These are phyloP conservation scores for Nicotiana attenuata DNA, from an alignment of 257 asterid species.

Conservation along the genomic window DNA sequence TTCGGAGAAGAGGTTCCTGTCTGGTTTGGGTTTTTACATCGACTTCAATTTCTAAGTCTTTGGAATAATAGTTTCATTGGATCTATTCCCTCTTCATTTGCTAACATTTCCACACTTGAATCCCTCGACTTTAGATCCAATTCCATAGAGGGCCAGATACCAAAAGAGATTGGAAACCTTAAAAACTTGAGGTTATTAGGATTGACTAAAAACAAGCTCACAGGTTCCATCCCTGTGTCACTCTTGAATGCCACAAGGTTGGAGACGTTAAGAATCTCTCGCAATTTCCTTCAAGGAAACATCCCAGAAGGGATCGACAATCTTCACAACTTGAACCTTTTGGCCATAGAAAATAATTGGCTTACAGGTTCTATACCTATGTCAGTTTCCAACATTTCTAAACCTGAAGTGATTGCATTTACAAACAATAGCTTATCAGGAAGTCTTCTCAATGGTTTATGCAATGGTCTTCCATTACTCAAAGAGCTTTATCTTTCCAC, in stretches of 20 bases:
- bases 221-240: not conserved
- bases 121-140: not conserved
- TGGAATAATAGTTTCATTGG: too few species aligned
- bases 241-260: not conserved
- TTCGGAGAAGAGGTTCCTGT: too few species aligned
- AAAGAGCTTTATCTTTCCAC: not conserved
- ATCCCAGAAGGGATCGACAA: conserved; percentile 6
- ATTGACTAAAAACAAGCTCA: not conserved
- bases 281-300: not conserved
- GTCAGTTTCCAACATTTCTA: not conserved
- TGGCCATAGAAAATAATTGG: conserved; percentile 3
- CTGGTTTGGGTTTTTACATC: too few species aligned
- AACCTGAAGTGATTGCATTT: not conserved
- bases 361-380: not conserved
- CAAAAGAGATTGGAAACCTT: not conserved
- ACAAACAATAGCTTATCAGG: not conserved
- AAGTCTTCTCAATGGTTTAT: not conserved
- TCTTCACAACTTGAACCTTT: not conserved
- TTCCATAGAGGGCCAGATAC: conserved; percentile 7
- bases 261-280: not conserved
- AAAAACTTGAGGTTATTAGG: not conserved
- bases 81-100: not conserved
- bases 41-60: too few species aligned
- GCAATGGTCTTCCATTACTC: not conserved
- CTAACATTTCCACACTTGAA: not conserved